Percentiles rank a stretch among this genome's conserved stretches.
Conservation (phyloP, 208 protist species). For the Phytomonas sp. region DNA sequence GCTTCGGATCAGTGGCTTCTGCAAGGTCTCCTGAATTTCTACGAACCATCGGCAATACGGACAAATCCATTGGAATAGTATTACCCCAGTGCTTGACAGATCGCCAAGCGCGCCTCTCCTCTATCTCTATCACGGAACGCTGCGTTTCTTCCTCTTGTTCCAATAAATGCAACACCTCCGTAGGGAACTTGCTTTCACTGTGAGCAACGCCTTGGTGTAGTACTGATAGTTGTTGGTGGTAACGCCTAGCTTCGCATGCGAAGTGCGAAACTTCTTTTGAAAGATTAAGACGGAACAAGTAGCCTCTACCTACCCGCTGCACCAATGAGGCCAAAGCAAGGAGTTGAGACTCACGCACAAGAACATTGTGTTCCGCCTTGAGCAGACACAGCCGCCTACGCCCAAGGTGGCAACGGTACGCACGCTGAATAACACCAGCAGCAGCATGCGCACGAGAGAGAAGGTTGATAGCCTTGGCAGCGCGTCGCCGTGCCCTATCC, state of each 20-base stretch:
- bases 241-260: slow-evolving; percentile 30
- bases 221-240: slow-evolving; percentile 21
- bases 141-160: slow-evolving; percentile 17
- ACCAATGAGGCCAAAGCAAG: slow-evolving; percentile 8
- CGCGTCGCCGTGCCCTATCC: slow-evolving; percentile 34
- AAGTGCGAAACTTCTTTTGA: slow-evolving; percentile 10
- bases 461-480: slow-evolving; percentile 36
- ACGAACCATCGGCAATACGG: not conserved
- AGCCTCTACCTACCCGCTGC: slow-evolving; percentile 66
- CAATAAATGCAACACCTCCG: not conserved
- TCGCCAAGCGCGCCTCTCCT: slow-evolving; percentile 3
- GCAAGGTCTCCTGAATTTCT: not conserved
- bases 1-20: not conserved
- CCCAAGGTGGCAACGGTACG: slow-evolving; percentile 42
- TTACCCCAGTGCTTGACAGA: not conserved
- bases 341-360: not conserved
- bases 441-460: slow-evolving; percentile 20
- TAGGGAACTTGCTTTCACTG: not conserved
- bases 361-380: slow-evolving; percentile 9
- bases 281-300: slow-evolving; percentile 27
- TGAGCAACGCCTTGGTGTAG: slow-evolving; percentile 19
- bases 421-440: slow-evolving; percentile 51
- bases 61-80: not conserved
- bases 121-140: slow-evolving; percentile 9
- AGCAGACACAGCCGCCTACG: slow-evolving; percentile 21